Evolutionary conservation across 2,329 filamentous ascomycete species (phyloP), one percentile per base, ranked within the genome.

Genomic region (Botrytis squamosa): DNA sequence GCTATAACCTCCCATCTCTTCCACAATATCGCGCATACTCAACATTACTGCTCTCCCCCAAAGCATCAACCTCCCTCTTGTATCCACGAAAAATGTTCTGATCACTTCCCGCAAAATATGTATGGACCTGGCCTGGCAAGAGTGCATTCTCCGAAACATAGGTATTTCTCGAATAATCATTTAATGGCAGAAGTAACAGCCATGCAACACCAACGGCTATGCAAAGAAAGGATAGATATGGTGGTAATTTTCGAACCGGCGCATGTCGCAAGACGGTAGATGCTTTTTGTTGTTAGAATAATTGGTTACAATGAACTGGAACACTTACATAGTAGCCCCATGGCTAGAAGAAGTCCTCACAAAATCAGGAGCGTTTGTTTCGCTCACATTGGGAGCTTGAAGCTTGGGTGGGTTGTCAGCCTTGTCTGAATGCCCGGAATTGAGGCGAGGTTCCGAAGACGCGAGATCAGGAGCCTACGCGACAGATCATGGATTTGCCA

Each of bases 61-160:
- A 80, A 14, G 84, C 86, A 77, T 92, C 89, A 69, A 97, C 86
- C 84, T 98, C 96, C 80, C 93, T 91, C 80, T 92, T 90, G 82
- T 97, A 98, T 12, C 94, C 96, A 65, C 94, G 89, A 80, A 98
- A 95, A 77, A 98, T 89, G 82, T 98, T 93, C 85, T 98, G 95
- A 82, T 99, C 96, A 82, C 94, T 97, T 29, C 96, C 96, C 10
- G 93, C 91, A 81, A 99, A 99, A 83, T 99, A 99, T 1, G 96
- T 97, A 84, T 98, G 95, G 14, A 98, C 96, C 83, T 99, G 96
- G 3, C 95, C 96, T 0, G 96, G 96, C 22, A 99, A 86, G 49
- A 99, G 89, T 18, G 96, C 96, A 82, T 99, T 99, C 83, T 99
- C 96, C 62, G 95, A 98, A 74, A 99, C 96, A 83, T 99, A 99